A percentile compares a stretch with the other conserved stretches of the same genome.
phyloP scores from a whole-genome alignment of 2,329 filamentous ascomycete genomes.

The Verticillium isaacii region DNA sequence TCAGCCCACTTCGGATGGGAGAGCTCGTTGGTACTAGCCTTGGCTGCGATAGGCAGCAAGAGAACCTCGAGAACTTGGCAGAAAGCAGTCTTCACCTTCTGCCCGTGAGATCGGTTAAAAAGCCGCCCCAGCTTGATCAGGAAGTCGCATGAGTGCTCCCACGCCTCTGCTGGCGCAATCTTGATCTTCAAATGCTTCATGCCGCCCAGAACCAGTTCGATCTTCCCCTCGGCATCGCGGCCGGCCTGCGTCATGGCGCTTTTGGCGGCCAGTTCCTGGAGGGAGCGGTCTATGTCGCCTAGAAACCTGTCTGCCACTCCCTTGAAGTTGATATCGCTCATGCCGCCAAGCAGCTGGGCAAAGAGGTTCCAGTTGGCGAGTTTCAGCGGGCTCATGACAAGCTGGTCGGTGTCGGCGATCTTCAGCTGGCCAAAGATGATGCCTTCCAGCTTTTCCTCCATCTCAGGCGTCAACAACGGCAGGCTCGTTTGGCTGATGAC shows the following conservation, averaged over 20 bases:
- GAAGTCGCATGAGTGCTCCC: conserved; percentile 86
- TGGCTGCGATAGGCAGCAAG: conserved; percentile 80
- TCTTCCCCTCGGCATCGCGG: conserved; percentile 63
- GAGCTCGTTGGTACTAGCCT: conserved; percentile 69
- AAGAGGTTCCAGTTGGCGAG: conserved; percentile 96
- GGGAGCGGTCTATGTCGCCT: conserved; percentile 70
- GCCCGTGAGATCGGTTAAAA: conserved; percentile 81
- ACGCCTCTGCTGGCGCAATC: conserved; percentile 66
- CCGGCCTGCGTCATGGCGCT: conserved; percentile 51
- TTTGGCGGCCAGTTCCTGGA: conserved; percentile 71
- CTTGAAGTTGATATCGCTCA: conserved; percentile 88
- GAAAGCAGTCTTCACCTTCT: conserved; percentile 87
- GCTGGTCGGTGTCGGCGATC: conserved; percentile 77
- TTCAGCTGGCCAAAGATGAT: conserved; percentile 97
- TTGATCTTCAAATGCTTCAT: conserved; percentile 87
- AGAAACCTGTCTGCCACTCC: conserved; percentile 81
- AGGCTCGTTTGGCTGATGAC: conserved; percentile 89
- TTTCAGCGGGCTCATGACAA: conserved; percentile 72
- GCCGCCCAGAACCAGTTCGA: conserved; percentile 81
- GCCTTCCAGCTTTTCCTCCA: conserved; percentile 89
- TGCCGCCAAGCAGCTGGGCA: conserved; percentile 85
- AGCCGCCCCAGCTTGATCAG: conserved; percentile 75
- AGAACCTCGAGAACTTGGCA: conserved; percentile 88
- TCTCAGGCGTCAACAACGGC: conserved; percentile 77
- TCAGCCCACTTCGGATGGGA: conserved; percentile 81